Evolutionary conservation across 768 basidiomycete genomes (phyloP).

Genomic region (Psilocybe subaeruginosa): DNA sequence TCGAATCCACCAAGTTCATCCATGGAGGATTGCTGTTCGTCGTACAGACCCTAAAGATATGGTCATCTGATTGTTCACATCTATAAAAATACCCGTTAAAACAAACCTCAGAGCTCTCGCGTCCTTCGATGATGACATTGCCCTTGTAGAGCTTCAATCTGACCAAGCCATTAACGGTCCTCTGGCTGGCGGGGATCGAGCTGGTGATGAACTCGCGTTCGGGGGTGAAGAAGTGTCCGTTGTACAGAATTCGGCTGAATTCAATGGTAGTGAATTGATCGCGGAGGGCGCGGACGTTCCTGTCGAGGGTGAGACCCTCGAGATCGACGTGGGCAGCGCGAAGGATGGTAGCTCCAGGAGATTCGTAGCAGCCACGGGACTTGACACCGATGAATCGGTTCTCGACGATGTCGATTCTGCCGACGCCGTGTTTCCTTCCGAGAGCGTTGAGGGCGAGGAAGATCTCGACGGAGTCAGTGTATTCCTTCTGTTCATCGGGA

Average conservation of each 20-base stretch:
- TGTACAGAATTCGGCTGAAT: slow-evolving; percentile 91
- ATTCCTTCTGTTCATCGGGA: slow-evolving; percentile 52
- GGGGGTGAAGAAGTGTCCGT: slow-evolving; percentile 99
- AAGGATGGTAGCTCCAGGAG: slow-evolving; percentile 94
- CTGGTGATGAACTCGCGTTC: slow-evolving; percentile 94
- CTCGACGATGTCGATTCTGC: slow-evolving; percentile 98
- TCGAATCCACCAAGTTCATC: slow-evolving; percentile 99
- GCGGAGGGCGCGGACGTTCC: slow-evolving; percentile 92
- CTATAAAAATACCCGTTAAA: not conserved
- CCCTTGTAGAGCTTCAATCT: slow-evolving; percentile 94
- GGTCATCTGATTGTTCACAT: not conserved
- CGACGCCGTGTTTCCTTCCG: slow-evolving; percentile 93
- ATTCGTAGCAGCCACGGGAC: slow-evolving; percentile 99
- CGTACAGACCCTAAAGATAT: slow-evolving; percentile 78
- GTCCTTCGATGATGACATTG: slow-evolving; percentile 92
- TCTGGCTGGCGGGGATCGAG: slow-evolving; percentile 91
- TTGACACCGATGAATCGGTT: slow-evolving; percentile 99
- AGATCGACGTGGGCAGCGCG: slow-evolving; percentile 95
- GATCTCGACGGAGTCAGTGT: slow-evolving; percentile 94
- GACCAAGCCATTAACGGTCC: slow-evolving; percentile 94
- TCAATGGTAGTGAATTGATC: slow-evolving; percentile 95
- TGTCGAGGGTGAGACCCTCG: slow-evolving; percentile 97
- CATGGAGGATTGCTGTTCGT: slow-evolving; percentile 96
- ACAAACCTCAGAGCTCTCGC: slow-evolving; percentile 81
- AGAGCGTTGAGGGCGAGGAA: slow-evolving; percentile 91